Conservation (phyloP, 768 basidiomycete species). For the Trametes punicea region DNA sequence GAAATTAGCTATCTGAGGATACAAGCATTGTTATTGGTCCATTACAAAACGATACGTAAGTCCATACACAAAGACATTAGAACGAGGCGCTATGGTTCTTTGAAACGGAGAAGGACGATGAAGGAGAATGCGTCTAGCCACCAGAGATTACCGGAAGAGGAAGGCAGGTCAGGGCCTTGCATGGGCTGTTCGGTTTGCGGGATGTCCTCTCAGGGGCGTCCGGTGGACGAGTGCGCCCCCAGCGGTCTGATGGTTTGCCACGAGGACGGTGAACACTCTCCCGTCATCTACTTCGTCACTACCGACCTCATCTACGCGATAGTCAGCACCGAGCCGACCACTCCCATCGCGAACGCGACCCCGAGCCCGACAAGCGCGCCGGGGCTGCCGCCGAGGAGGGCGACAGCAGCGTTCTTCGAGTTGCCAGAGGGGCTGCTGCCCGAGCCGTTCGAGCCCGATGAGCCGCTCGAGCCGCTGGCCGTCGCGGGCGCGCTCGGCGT, state of each 20-base stretch:
- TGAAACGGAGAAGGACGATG: too few species aligned
- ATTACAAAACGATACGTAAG: too few species aligned
- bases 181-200: too few species aligned
- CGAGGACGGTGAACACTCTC: background rate
- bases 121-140: too few species aligned
- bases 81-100: too few species aligned
- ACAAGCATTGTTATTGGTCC: too few species aligned
- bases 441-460: conserved; percentile 6
- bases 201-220: too few species aligned
- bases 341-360: conserved; percentile 20
- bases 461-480: background rate
- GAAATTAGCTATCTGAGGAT: too few species aligned
- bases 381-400: conserved; percentile 5
- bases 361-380: conserved; percentile 20
- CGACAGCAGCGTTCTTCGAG: conserved; percentile 16
- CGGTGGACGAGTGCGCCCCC: too few species aligned
- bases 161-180: too few species aligned
- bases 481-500: conserved; percentile 49
- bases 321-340: conserved; percentile 22
- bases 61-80: too few species aligned
- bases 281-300: background rate
- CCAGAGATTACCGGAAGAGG: too few species aligned
- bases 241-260: background rate
- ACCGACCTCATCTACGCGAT: conserved; percentile 10
- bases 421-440: background rate